A percentile compares a stretch with the other conserved stretches of the same genome.
phyloP scores from a whole-genome alignment of 495 filamentous ascomycete genomes.

The Penicillium dipodomyicola region DNA sequence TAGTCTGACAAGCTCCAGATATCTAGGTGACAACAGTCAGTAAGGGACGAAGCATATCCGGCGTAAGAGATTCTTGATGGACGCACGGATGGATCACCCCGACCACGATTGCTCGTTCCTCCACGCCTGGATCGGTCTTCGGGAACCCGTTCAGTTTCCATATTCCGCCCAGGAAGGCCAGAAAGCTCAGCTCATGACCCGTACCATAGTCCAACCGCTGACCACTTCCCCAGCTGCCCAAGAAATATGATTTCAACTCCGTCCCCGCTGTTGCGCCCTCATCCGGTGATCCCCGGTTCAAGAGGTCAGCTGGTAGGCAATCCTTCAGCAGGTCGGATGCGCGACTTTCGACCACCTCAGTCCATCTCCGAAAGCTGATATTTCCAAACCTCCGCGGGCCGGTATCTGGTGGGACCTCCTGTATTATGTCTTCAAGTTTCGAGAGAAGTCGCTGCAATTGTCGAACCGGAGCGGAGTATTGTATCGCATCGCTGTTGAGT shows the following conservation, averaged over 20 bases:
- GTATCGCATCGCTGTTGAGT: conserved; percentile 44
- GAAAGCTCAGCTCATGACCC: conserved; percentile 90
- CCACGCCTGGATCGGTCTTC: conserved; percentile 45
- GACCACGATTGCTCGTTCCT: conserved; percentile 75
- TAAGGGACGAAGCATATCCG: neutral
- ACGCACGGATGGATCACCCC: conserved; percentile 78
- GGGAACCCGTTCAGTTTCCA: conserved; percentile 87
- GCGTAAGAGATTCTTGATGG: neutral
- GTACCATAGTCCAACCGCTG: conserved; percentile 94
- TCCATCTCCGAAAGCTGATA: conserved; percentile 81
- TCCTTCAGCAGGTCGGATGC: conserved; percentile 57
- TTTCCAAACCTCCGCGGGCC: conserved; percentile 92
- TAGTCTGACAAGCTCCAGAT: conserved; percentile 74
- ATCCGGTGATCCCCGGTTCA: conserved; percentile 36
- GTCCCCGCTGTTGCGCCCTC: conserved; percentile 44
- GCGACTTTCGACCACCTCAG: conserved; percentile 61
- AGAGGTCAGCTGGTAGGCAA: conserved; percentile 54
- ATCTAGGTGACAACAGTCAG: conserved; percentile 48
- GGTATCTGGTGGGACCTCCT: conserved; percentile 76
- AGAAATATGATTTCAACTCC: conserved; percentile 76
- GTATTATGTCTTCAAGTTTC: conserved; percentile 62
- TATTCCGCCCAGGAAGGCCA: conserved; percentile 83
- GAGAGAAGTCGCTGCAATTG: conserved; percentile 61
- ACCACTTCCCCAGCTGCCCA: conserved; percentile 83
- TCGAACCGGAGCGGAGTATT: conserved; percentile 59